Base-by-base conservation (phyloP, 2,329 filamentous ascomycete species). In the Monosporascus sp. region DNA sequence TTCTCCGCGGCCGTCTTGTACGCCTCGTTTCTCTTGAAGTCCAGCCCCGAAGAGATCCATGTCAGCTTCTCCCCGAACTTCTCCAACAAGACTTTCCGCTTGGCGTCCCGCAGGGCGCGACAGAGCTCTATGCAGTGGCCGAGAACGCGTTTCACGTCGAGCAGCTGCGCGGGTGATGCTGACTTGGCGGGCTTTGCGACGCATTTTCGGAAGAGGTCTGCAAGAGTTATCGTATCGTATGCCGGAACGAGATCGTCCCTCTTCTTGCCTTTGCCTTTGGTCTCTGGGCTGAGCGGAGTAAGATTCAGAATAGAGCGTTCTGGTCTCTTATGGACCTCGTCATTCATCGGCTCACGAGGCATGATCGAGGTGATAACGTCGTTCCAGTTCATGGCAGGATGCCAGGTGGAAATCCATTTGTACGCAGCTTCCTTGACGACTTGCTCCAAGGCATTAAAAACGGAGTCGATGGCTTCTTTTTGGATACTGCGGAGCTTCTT, bases 321-420 rank as follows among this genome's bases (percentile, higher is more conserved):
- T 46, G 22, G 24, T 11, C 22, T 46, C 17, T 9, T 6, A 17
- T 25, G 22, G 14, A 45, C 24, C 17, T 47, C n/a, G 20, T 46
- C 15, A 35, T 52, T 45, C 7, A 48, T n/a, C 24, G 18, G 47
- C 17, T 41, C 39, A 11, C 47, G 44, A 3, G 49, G 20, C 45
- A 47, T 18, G 22, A 58, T 54, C 2, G 20, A 37, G 18, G 52
- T 44, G 18, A 61, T 53, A 11, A 60, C 45, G 14, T 55, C 44
- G 2, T 15, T 8, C 9, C 57, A 48, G 6, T 55, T 38, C 51
- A 59, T 55, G 24, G 41, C 2, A 31, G 61, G 59, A 43, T 54
- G 61, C 58, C 60, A 64, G 37, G 49, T 55, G 1, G 48, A 25
- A 8, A 62, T 17, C 62, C 64, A 66, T 41, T 54, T 24, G 31